Conservation (phyloP, 2,329 filamentous ascomycete genomes). For the Alternaria sp. region DNA sequence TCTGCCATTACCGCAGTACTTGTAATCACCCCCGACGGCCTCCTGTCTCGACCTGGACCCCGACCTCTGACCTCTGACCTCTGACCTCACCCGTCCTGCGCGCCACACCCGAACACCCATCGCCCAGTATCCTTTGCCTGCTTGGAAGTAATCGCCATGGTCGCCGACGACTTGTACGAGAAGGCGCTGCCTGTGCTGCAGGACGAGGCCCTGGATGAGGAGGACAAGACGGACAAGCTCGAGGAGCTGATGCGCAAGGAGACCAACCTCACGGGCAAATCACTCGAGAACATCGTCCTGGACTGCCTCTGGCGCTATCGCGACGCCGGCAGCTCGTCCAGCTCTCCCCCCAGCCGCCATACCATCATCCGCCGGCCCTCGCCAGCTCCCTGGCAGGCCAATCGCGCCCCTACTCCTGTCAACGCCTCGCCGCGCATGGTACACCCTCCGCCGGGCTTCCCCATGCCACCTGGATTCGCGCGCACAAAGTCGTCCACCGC, state of each 20-base stretch:
- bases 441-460: constrained; percentile 82
- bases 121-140: constrained; percentile 3
- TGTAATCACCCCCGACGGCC: constrained; percentile 27
- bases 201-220: constrained; percentile 82
- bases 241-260: constrained; percentile 84
- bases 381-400: constrained; percentile 88
- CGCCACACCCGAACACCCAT: constrained; percentile 8
- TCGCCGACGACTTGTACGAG: constrained; percentile 91
- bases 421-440: constrained; percentile 81
- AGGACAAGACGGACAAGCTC: constrained; percentile 91
- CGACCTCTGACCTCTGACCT: constrained; percentile 10
- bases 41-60: constrained; percentile 18
- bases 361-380: constrained; percentile 89
- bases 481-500: constrained; percentile 75
- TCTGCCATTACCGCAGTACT: constrained; percentile 22
- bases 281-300: constrained; percentile 87
- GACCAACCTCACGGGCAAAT: constrained; percentile 74
- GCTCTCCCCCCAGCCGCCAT: constrained; percentile 84
- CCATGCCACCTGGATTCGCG: constrained; percentile 72
- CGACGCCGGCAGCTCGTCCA: constrained; percentile 65
- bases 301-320: constrained; percentile 89
- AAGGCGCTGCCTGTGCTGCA: constrained; percentile 88
- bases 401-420: constrained; percentile 76
- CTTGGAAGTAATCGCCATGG: constrained; percentile 64
- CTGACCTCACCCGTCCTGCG: constrained; percentile 3